Percentiles rank a stretch among this genome's conserved stretches.
Evolutionary conservation across 805 yeast genomes (phyloP).

Genomic region (Cephaloascus fragrans): DNA sequence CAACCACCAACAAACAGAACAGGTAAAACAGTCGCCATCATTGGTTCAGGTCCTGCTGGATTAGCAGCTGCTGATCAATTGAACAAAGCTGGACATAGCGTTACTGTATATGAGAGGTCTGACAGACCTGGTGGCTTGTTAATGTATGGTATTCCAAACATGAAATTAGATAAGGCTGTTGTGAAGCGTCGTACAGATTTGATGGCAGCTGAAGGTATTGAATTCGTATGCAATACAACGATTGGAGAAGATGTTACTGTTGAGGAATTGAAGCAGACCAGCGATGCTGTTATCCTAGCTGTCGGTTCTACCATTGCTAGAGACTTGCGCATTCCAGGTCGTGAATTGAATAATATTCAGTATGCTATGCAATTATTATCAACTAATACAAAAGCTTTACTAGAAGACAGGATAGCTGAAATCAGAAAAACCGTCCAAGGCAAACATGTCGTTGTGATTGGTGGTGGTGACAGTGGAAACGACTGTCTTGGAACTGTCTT

Average conservation of each 20-base stretch:
- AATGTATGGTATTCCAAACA: constrained; percentile 99
- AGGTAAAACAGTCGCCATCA: constrained; percentile 73
- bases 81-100: constrained; percentile 90
- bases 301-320: constrained; percentile 96
- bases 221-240: constrained; percentile 65
- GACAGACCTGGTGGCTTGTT: constrained; percentile 95
- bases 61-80: constrained; percentile 95
- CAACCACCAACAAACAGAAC: constrained; percentile 71
- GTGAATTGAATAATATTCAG: constrained; percentile 81
- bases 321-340: constrained; percentile 89
- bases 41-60: constrained; percentile 98
- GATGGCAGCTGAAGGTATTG: constrained; percentile 82
- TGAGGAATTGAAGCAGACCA: constrained; percentile 49
- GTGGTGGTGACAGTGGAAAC: constrained; percentile 99
- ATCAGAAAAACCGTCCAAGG: constrained; percentile 66
- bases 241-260: constrained; percentile 78
- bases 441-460: constrained; percentile 90
- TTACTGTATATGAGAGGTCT: constrained; percentile 86
- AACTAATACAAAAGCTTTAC: constrained; percentile 81
- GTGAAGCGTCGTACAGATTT: constrained; percentile 91
- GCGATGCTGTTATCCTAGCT: constrained; percentile 84
- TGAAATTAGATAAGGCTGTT: constrained; percentile 90
- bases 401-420: constrained; percentile 71
- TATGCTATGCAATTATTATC: constrained; percentile 90
- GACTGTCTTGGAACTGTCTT: constrained; percentile 97